Conservation (phyloP, 2,329 filamentous ascomycete species). For the Colletotrichum karsti region DNA sequence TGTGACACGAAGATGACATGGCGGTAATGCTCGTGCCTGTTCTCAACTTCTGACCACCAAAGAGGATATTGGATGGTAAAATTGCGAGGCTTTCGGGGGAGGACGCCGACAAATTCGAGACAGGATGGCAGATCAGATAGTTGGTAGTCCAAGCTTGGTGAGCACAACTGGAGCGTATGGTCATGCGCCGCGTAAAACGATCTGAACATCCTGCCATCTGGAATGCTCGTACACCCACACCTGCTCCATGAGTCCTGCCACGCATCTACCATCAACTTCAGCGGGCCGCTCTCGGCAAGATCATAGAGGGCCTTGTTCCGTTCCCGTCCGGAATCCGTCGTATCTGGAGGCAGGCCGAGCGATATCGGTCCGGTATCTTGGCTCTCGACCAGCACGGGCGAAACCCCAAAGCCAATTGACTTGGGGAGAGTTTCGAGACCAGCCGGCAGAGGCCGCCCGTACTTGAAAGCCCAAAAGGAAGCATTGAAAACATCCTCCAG, state of each 20-base stretch:
- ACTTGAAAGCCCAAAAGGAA: constrained; percentile 38
- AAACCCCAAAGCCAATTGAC: constrained; percentile 41
- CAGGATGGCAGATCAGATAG: constrained; percentile 44
- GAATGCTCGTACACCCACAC: constrained; percentile 8
- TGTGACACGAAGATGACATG: constrained; percentile 54
- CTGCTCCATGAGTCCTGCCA: constrained; percentile 1
- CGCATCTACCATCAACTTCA: constrained; percentile 20
- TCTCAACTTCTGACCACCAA: constrained; percentile 55
- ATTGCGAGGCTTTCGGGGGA: constrained; percentile 42
- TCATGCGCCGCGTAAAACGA: constrained; percentile 35
- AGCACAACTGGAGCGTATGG: constrained; percentile 45
- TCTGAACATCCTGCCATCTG: constrained; percentile 1
- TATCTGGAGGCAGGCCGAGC: constrained; percentile 39
- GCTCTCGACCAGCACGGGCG: constrained; percentile 39
- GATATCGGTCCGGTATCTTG: constrained; percentile 41
- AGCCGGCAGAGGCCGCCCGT: constrained; percentile 34
- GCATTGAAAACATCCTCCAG: constrained; percentile 40
- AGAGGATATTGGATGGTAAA: constrained; percentile 42
- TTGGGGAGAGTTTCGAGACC: constrained; percentile 34
- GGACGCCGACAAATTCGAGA: constrained; percentile 52
- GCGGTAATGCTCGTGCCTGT: neutral
- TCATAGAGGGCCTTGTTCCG: constrained; percentile 33
- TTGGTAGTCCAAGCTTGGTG: constrained; percentile 48
- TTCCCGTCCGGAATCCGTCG: constrained; percentile 36
- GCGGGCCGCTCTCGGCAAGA: constrained; percentile 22